Evolutionary conservation across 331 rosid species (phyloP), one percentile per base, ranked within the genome.

Genomic region (Rosa hybrid): DNA sequence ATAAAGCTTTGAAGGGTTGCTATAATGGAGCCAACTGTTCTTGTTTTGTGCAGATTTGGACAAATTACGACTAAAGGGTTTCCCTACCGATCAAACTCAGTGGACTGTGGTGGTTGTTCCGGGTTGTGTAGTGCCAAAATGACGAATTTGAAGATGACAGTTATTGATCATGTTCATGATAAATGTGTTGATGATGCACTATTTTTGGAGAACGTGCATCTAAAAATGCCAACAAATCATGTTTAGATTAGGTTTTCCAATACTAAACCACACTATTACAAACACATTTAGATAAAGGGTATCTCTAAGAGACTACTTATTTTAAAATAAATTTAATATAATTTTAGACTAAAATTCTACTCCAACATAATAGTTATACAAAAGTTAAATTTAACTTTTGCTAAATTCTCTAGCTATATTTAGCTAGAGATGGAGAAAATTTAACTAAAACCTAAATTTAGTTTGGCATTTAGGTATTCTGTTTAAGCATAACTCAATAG

Each of bases 21-120:
- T 30, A 70, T 6, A 54, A 23, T 78, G 82, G 82, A 78, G 21
- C 71, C 76, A 71, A 78, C 38, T 27, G 38, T 56, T 45, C 5
- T 34, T 56, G 21, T 46, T 27, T 11, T 6, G 30, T 14, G 57
- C 45, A 68, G 57, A 54, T 49, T 17, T 6, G 9, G 3, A 0
- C 56, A 57, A 56, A 23, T 21, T 16, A 3, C 27, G 75, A 13
- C 75, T 46, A 14, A 14, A 23, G 76, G 59, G 21, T 30, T 25
- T 48, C 70, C 78, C 70, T 18, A 62, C 65, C 6, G 5, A 34
- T 51, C 34, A 45, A 14, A 46, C 9, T 42, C 2, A 25, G 62
- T 27, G 59, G 54, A 39, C 45, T 51, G n/a, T 9, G 51, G 50
- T 42, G 46, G 56, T 25, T 74, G 17, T 39, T 56, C 20, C 0